Evolutionary conservation across 352 stramenopile genomes (phyloP).

Genomic region (Globisporangium spiculum): DNA sequence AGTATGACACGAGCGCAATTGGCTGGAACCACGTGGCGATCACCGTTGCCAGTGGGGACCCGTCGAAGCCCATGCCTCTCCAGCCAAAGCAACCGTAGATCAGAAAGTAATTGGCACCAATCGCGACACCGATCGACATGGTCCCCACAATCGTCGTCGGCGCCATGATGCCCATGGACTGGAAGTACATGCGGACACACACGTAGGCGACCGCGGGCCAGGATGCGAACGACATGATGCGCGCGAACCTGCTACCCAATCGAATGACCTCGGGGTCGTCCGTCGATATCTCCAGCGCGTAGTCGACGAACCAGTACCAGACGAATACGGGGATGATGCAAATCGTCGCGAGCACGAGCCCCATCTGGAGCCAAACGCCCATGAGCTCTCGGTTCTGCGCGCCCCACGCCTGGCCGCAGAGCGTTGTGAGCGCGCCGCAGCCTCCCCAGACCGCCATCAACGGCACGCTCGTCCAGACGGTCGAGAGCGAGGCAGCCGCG

Average conservation of each 20-base stretch:
- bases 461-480: constrained; percentile 72
- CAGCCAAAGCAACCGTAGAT: constrained; percentile 64
- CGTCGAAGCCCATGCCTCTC: constrained; percentile 65
- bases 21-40: constrained; percentile 80
- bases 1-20: constrained; percentile 71
- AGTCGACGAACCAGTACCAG: constrained; percentile 52
- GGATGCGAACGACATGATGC: constrained; percentile 58
- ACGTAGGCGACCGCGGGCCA: too few species aligned
- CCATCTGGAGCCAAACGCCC: constrained; percentile 76
- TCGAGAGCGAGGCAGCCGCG: constrained; percentile 66
- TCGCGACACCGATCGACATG: constrained; percentile 59
- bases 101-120: constrained; percentile 58
- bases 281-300: constrained; percentile 36
- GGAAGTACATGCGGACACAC: constrained; percentile 40
- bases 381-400: constrained; percentile 61
- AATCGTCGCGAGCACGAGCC: constrained; percentile 42
- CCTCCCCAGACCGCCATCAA: constrained; percentile 64
- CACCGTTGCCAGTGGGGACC: constrained; percentile 67
- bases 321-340: constrained; percentile 52
- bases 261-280: constrained; percentile 57
- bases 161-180: constrained; percentile 76
- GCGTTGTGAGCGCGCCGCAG: constrained; percentile 62
- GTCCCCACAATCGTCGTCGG: constrained; percentile 67
- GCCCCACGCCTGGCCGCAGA: constrained; percentile 74
- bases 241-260: constrained; percentile 64